These are phyloP conservation scores for Neonectria coccinea DNA, from an alignment of 2,329 filamentous ascomycete species.

Conservation along the genomic window DNA sequence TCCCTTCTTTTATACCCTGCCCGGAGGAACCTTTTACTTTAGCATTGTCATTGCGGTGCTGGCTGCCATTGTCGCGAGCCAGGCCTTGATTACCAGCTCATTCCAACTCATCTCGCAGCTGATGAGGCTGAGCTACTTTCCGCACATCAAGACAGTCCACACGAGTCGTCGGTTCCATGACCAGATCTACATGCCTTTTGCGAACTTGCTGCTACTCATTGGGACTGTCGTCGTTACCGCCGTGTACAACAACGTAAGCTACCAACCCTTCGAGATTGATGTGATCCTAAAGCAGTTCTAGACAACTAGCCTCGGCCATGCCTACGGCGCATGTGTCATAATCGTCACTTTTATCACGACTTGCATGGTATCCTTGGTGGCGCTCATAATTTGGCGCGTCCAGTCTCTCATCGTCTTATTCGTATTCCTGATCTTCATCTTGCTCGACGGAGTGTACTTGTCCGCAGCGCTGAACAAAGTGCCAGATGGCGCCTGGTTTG, in stretches of 20 bases:
- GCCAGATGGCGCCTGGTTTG: constrained; percentile 83
- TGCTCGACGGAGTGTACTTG: constrained; percentile 76
- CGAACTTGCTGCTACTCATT: constrained; percentile 82
- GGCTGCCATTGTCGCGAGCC: constrained; percentile 80
- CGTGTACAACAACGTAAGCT: constrained; percentile 75
- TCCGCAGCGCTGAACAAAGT: constrained; percentile 79
- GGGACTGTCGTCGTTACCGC: constrained; percentile 80
- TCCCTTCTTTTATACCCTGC: constrained; percentile 79
- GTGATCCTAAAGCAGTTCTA: constrained; percentile 42
- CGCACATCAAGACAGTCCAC: constrained; percentile 79
- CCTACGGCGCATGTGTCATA: constrained; percentile 84
- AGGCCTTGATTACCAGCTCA: constrained; percentile 81
- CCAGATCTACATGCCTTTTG: constrained; percentile 80
- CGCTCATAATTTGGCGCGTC: constrained; percentile 78
- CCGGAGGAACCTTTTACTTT: constrained; percentile 75
- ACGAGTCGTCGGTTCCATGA: constrained; percentile 78
- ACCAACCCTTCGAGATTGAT: background rate
- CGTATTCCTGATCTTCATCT: constrained; percentile 72
- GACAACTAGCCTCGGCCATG: constrained; percentile 77
- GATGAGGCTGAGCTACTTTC: constrained; percentile 79
- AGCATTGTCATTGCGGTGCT: constrained; percentile 75
- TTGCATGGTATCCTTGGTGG: constrained; percentile 77
- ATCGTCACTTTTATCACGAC: constrained; percentile 84
- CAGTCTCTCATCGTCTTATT: constrained; percentile 69
- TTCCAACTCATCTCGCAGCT: constrained; percentile 78